Conservation (phyloP, 1,284 basidiomycete genomes). For the Trametes polyzona region DNA sequence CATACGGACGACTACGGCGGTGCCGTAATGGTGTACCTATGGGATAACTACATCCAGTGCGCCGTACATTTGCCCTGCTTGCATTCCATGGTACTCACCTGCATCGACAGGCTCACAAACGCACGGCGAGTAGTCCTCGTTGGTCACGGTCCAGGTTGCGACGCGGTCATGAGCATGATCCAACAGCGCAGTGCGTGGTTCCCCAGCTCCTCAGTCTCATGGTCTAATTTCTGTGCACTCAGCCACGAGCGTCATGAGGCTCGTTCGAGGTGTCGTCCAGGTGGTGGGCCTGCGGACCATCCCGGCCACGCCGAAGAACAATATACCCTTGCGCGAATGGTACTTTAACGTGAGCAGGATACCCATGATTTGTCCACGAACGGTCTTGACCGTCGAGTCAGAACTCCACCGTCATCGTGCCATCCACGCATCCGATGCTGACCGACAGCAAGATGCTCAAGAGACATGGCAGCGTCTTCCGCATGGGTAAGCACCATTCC, state of each 20-base stretch:
- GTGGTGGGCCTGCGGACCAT: constrained; percentile 71
- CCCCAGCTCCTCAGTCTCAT: no score
- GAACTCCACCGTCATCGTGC: constrained; percentile 71
- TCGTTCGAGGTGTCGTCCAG: constrained; percentile 74
- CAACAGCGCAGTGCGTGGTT: constrained; percentile 61
- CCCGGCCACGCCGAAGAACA: constrained; percentile 56
- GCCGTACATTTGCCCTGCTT: constrained; percentile 1
- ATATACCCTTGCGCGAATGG: constrained; percentile 60
- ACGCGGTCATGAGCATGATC: constrained; percentile 75
- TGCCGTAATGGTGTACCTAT: constrained; percentile 80
- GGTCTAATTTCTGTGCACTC: no score
- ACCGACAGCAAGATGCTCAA: constrained; percentile 56
- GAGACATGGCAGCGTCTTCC: constrained; percentile 62
- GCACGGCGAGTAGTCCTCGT: constrained; percentile 80
- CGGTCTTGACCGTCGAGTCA: constrained; percentile 29
- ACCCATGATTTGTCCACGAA: neutral
- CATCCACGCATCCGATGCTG: constrained; percentile 57
- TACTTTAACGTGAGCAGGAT: constrained; percentile 55
- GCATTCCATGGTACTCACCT: neutral
- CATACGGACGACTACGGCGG: constrained; percentile 50
- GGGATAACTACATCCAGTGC: constrained; percentile 94
- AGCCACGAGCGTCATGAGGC: constrained; percentile 59
- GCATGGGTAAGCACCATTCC: constrained; percentile 47
- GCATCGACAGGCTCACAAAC: constrained; percentile 62
- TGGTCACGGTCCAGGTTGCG: constrained; percentile 85